Conservation (phyloP, 768 basidiomycete genomes). For the Leccinum truebloodii region DNA sequence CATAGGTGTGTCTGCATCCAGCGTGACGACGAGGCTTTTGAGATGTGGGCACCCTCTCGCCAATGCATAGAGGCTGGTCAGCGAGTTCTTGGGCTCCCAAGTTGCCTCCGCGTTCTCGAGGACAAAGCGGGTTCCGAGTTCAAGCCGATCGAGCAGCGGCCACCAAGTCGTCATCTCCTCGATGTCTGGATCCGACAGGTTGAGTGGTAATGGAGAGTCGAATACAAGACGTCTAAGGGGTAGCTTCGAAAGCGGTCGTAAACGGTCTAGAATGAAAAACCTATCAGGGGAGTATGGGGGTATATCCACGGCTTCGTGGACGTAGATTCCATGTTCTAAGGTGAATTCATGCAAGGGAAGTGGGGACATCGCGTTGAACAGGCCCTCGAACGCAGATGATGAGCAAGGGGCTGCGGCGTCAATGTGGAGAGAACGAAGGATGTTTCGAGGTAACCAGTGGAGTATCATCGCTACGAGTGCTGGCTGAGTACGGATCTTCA, state of each 20-base stretch:
- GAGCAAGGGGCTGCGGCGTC: conserved; percentile 36
- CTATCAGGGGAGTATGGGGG: conserved; percentile 14
- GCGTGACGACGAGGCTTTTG: conserved; percentile 18
- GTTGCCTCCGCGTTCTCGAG: conserved; percentile 22
- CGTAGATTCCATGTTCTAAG: conserved; percentile 39
- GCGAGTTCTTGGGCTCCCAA: conserved; percentile 23
- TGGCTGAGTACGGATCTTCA: conserved; percentile 42
- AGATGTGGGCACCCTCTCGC: conserved; percentile 21
- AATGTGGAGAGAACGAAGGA: conserved; percentile 39
- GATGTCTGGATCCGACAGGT: conserved; percentile 40
- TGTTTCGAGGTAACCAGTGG: conserved; percentile 32
- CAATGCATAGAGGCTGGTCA: conserved; percentile 19
- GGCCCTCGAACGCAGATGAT: conserved; percentile 35
- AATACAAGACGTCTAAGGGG: conserved; percentile 38
- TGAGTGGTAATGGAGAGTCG: conserved; percentile 42
- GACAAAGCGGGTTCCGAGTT: conserved; percentile 37
- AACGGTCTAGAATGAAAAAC: conserved; percentile 29
- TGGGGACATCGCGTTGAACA: conserved; percentile 36
- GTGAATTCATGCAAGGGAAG: conserved; percentile 38
- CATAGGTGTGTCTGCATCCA: conserved; percentile 12
- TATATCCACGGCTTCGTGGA: conserved; percentile 36
- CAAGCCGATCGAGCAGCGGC: conserved; percentile 45
- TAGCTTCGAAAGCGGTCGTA: conserved; percentile 39
- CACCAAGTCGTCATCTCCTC: conserved; percentile 43
- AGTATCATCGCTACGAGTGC: conserved; percentile 38